Evolutionary conservation across 2,329 filamentous ascomycete genomes (phyloP).

Genomic region (Trichoderma atrobrunneum): DNA sequence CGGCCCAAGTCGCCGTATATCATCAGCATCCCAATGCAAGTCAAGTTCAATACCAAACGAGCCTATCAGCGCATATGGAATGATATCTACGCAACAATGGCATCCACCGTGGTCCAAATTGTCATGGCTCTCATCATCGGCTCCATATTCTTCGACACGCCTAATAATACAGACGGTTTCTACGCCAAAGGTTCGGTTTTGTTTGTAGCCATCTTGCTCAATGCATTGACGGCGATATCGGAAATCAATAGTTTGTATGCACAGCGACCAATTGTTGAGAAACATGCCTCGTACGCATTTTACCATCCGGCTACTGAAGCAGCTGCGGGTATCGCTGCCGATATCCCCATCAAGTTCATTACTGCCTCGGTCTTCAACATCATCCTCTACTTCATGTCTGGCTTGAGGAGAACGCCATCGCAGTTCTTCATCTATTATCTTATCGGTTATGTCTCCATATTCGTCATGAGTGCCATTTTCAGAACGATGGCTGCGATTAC

Average conservation of each 20-base stretch:
- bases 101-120: conserved; percentile 46
- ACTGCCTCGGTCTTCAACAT: conserved; percentile 52
- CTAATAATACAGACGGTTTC: conserved; percentile 50
- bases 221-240: conserved; percentile 55
- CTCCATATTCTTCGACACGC: conserved; percentile 56
- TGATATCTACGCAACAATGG: conserved; percentile 48
- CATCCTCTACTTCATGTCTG: conserved; percentile 56
- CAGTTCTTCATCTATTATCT: conserved; percentile 76
- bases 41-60: conserved; percentile 49
- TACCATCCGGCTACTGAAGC: conserved; percentile 54
- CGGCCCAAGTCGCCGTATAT: conserved; percentile 56
- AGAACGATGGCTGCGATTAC: conserved; percentile 70
- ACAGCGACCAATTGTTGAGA: conserved; percentile 48
- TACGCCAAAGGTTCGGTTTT: conserved; percentile 54
- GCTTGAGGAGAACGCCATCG: conserved; percentile 55
- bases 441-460: conserved; percentile 63
- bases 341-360: conserved; percentile 57
- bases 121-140: conserved; percentile 60
- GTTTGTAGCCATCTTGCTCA: conserved; percentile 60
- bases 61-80: conserved; percentile 53
- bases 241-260: conserved; percentile 49
- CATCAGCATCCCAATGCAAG: conserved; percentile 54
- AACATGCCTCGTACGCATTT: conserved; percentile 48
- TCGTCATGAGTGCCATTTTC: conserved; percentile 76
- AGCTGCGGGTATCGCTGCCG: conserved; percentile 51